Evolutionary conservation across 306 rosid species (phyloP), one percentile per base, ranked within the genome.

Genomic region (Cucurbita argyrosperma): DNA sequence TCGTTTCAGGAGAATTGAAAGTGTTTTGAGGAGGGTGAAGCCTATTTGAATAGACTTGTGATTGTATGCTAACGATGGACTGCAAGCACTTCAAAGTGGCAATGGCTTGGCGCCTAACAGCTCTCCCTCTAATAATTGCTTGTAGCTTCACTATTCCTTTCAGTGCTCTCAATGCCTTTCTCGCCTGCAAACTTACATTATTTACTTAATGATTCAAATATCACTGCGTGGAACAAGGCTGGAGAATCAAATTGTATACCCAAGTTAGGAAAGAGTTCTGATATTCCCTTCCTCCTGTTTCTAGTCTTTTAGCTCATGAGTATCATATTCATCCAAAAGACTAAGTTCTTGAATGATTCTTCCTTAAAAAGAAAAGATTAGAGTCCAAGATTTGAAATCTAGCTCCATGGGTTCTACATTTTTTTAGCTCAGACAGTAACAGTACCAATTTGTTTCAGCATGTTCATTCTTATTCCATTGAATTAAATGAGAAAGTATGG

Each of bases 91-190:
- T 89, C 5, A 94, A 87, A 59, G 98, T 89, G 58, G 83, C 87
- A 69, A 89, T 81, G 21, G 97, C 92, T 86, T 94, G 97, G 67
- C 97, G 94, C 65, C 98, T 84, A 58, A 94, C 98, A 47, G 96
- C 94, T 80, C 90, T 76, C 65, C 98, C 98, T 6, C 98, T 83
- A 18, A 94, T 90, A 51, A 94, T 84, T 15, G 98, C 98, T 86
- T 94, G 98, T 61, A 94, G 98, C 78, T 80, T 94, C 81, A 94
- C 98, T 74, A 94, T 90, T 77, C 98, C 98, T 85, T 86, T 90
- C 76, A 94, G 79, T 80, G 98, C 98, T 69, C 87, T 64, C 85
- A 89, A 79, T 53, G 98, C 98, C 79, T 89, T 89, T 82, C 80
- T 94, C 75, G 98, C 97, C 98, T 94, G 83, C 51, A 78, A 80